Percentiles rank a stretch among this genome's conserved stretches.
Evolutionary conservation across 768 basidiomycete genomes (phyloP).

Genomic region (Trametes cinnabarina): DNA sequence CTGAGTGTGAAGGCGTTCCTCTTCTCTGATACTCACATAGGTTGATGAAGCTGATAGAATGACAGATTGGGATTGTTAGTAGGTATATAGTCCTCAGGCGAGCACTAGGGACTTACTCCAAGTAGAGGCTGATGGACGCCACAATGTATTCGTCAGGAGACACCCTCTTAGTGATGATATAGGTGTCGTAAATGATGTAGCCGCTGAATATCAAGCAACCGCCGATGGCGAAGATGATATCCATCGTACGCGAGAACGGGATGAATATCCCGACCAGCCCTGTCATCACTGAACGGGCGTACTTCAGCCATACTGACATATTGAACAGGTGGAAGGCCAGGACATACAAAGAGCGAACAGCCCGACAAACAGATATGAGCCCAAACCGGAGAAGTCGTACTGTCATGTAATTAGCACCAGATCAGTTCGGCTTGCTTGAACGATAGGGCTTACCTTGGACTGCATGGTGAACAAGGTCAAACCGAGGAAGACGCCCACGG

Average conservation of each 20-base stretch:
- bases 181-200: constrained; percentile 90
- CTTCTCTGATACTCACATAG: constrained; percentile 57
- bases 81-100: neutral
- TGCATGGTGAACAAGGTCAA: constrained; percentile 94
- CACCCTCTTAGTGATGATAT: constrained; percentile 80
- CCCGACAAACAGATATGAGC: constrained; percentile 84
- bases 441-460: constrained; percentile 61
- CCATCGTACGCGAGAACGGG: constrained; percentile 79
- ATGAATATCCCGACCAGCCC: constrained; percentile 83
- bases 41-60: constrained; percentile 67
- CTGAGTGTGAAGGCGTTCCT: no score
- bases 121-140: constrained; percentile 89
- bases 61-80: constrained; percentile 19
- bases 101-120: constrained; percentile 60
- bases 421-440: no score
- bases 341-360: constrained; percentile 72
- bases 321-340: neutral
- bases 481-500: constrained; percentile 89
- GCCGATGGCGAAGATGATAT: constrained; percentile 75
- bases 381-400: constrained; percentile 95
- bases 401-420: constrained; percentile 27
- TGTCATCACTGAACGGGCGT: constrained; percentile 57
- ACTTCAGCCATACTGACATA: neutral
- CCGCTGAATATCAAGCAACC: constrained; percentile 86
- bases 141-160: constrained; percentile 94